Evolutionary conservation across 768 basidiomycete genomes (phyloP), one percentile per base, ranked within the genome.

Genomic region (Hericium rajendrae): DNA sequence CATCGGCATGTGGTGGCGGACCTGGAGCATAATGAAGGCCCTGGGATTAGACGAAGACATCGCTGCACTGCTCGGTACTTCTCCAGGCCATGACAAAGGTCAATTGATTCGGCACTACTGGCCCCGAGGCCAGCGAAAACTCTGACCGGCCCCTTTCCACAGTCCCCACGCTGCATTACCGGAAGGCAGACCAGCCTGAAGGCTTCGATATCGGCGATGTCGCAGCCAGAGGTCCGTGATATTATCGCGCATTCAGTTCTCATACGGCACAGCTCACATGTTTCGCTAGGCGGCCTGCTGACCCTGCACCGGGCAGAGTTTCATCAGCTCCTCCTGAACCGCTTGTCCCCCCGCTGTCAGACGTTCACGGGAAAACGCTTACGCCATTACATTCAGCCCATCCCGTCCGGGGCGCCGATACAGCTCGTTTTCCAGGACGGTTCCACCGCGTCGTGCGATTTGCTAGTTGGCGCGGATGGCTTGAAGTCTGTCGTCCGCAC

Each of bases 401-500:
- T 40, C 13, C 65, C 64, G 41, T 67, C 71, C 10, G 68, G 70
- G 18, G 74, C 84, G 60, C 73, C 43, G 43, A 46, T 46, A 15
- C n/a, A 68, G 28, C 70, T 89, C 57, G 63, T 72, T 20, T 89
- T 88, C 65, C 71, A 78, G 60, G 87, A 88, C 63, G 84, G 83
- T 43, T 73, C 82, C 13, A 75, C 70, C 11, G 73, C 81, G 4
- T 71, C 73, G 22, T 87, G 84, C 64, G 85, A 88, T 65, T 65
- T 87, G 11, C 77, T 89, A 46, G 68, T 87, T 54, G 85, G 85
- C 39, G 84, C 84, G n/a, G 85, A 87, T 60, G 85, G 85, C 4
- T 59, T 86, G 58, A 81, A 80, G 69, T 85, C 83, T 32, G 73
- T 72, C 57, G 78, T 71, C 18, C 72, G 77, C 20, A 57, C 61